Evolutionary conservation across 1,284 basidiomycete species (phyloP).

Genomic region (Baeospora myosura): DNA sequence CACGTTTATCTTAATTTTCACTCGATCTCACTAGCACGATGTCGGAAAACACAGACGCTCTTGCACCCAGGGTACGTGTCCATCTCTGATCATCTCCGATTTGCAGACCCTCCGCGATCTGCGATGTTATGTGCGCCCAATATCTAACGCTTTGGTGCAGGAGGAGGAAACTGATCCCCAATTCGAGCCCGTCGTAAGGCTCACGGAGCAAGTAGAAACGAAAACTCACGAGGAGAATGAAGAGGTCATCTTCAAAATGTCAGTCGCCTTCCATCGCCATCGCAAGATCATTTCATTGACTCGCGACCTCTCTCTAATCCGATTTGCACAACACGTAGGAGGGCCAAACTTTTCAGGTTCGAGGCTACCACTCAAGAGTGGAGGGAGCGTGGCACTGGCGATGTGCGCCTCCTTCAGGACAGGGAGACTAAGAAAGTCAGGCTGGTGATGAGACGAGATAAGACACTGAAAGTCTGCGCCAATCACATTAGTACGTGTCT

Average conservation of each 20-base stretch:
- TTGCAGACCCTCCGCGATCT: conserved; percentile 4
- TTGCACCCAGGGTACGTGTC: conserved; percentile 59
- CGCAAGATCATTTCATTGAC: conserved; percentile 4
- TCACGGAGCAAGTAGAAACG: conserved; percentile 92
- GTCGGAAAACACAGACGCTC: conserved; percentile 58
- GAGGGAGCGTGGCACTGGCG: conserved; percentile 95
- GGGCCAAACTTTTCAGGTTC: conserved; percentile 98
- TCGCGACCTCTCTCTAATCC: background rate
- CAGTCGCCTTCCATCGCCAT: conserved; percentile 30
- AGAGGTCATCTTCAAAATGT: conserved; percentile 94
- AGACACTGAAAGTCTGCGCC: conserved; percentile 99
- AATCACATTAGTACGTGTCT: conserved; percentile 85
- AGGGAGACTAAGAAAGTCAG: conserved; percentile 88
- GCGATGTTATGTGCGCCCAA: conserved; percentile 4
- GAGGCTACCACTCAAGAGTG: conserved; percentile 78
- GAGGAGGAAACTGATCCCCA: conserved; percentile 87
- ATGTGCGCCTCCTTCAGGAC: conserved; percentile 84
- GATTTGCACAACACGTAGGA: conserved; percentile 45
- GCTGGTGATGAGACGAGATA: conserved; percentile 99
- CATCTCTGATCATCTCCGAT: conserved; percentile 6
- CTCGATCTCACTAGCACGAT: conserved; percentile 15
- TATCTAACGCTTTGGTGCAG: conserved; percentile 24
- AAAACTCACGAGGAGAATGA: conserved; percentile 98
- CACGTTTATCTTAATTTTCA: conserved; percentile 20
- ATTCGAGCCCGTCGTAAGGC: conserved; percentile 95